Conservation (phyloP, 2,329 filamentous ascomycete species). For the Pseudocercospora eumusae region DNA sequence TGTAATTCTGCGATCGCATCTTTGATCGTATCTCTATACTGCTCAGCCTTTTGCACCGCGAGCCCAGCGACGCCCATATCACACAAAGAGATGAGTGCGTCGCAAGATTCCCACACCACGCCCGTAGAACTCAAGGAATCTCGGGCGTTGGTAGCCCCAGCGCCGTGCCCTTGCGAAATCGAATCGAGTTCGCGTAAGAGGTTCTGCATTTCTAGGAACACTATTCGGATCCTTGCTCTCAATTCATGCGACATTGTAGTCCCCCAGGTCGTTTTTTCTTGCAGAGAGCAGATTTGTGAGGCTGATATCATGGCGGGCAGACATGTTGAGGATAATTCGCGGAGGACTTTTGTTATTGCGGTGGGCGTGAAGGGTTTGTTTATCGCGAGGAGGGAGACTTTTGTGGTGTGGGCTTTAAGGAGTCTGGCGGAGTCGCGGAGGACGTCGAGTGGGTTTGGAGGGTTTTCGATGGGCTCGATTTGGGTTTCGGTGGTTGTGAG, state of each 20-base stretch:
- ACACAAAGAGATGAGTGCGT: constrained; percentile 66
- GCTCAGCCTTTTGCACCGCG: constrained; percentile 69
- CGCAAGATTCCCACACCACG: constrained; percentile 80
- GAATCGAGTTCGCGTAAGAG: constrained; percentile 63
- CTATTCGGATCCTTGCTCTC: constrained; percentile 57
- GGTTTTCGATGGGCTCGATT: constrained; percentile 34
- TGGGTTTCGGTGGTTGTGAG: constrained; percentile 30
- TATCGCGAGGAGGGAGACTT: constrained; percentile 81
- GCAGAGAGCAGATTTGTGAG: constrained; percentile 61
- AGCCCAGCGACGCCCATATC: constrained; percentile 69
- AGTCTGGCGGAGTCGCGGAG: constrained; percentile 71
- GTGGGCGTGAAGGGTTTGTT: constrained; percentile 83
- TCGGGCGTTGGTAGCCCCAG: constrained; percentile 32
- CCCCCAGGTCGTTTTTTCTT: constrained; percentile 59
- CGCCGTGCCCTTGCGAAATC: constrained; percentile 52
- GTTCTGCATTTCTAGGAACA: constrained; percentile 63
- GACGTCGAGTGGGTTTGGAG: constrained; percentile 62
- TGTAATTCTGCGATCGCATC: constrained; percentile 85
- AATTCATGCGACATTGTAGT: constrained; percentile 64
- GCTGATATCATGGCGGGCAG: constrained; percentile 73
- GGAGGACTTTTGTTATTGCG: constrained; percentile 69
- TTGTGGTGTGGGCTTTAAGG: constrained; percentile 80
- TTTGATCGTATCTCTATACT: constrained; percentile 72
- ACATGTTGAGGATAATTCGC: constrained; percentile 70
- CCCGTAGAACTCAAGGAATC: constrained; percentile 67